A percentile compares a stretch with the other conserved stretches of the same genome.
Evolutionary conservation across 2,329 filamentous ascomycete genomes (phyloP).

Genomic region (Aspergillus spinulosporus): DNA sequence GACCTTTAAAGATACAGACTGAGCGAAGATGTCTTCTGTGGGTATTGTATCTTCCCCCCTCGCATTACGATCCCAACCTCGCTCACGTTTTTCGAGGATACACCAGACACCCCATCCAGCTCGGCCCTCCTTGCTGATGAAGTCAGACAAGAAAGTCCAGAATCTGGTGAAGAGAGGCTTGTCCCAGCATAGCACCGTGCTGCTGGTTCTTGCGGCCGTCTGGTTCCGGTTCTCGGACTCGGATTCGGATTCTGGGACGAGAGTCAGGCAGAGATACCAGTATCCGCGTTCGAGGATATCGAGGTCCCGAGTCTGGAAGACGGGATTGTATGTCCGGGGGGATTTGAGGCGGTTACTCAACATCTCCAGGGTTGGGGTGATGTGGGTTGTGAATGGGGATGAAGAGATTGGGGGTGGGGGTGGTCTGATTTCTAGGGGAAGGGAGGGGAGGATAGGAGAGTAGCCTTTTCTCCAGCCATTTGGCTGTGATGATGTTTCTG

Average conservation of each 20-base stretch:
- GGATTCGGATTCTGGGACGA: slow-evolving; percentile 36
- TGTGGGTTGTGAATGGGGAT: slow-evolving; percentile 51
- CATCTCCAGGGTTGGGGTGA: slow-evolving; percentile 58
- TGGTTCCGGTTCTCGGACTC: neutral
- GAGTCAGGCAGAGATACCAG: slow-evolving; percentile 68
- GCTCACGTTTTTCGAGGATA: slow-evolving; percentile 28
- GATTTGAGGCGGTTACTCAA: slow-evolving; percentile 58
- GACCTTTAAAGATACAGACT: slow-evolving; percentile 55
- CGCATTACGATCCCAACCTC: neutral
- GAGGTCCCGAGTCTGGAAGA: slow-evolving; percentile 51
- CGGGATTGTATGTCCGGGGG: slow-evolving; percentile 56
- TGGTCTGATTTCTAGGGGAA: slow-evolving; percentile 51
- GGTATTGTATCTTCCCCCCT: neutral
- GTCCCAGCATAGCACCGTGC: slow-evolving; percentile 31
- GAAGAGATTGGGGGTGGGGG: slow-evolving; percentile 55
- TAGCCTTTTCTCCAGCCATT: neutral
- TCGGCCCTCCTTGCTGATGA: slow-evolving; percentile 39
- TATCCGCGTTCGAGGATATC: slow-evolving; percentile 70
- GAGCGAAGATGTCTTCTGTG: neutral
- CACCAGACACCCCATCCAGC: slow-evolving; percentile 51
- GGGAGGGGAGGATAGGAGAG: slow-evolving; percentile 13
- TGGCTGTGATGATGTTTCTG: neutral
- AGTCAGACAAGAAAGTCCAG: slow-evolving; percentile 43
- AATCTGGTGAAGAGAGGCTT: slow-evolving; percentile 38
- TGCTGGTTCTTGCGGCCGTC: too few species aligned